phyloP scores from a whole-genome alignment of 73 alveolate genomes.

The Stentor coeruleus region DNA sequence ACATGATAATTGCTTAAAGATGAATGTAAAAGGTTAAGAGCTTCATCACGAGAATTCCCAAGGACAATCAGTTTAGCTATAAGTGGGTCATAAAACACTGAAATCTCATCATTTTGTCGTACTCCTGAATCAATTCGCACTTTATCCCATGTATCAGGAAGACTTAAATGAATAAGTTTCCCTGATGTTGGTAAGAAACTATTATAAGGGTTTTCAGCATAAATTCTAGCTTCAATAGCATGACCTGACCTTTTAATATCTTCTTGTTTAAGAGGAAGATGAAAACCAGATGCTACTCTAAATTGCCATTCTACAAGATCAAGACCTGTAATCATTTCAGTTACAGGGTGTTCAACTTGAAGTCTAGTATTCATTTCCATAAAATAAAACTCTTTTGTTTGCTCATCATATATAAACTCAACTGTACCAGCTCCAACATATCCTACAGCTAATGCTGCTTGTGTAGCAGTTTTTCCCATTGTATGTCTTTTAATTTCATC shows the following conservation, averaged over 20 bases:
- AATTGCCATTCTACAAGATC: slow-evolving; percentile 70
- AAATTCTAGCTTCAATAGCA: slow-evolving; percentile 84
- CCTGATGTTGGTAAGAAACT: slow-evolving; percentile 83
- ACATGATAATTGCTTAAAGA: slow-evolving; percentile 70
- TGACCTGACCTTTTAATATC: slow-evolving; percentile 71
- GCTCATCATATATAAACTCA: slow-evolving; percentile 79
- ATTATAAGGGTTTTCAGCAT: slow-evolving; percentile 84
- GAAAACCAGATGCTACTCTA: slow-evolving; percentile 76
- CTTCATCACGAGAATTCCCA: slow-evolving; percentile 71
- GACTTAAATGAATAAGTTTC: slow-evolving; percentile 52
- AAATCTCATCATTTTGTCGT: slow-evolving; percentile 75
- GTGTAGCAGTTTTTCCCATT: slow-evolving; percentile 61
- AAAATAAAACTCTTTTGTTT: slow-evolving; percentile 66
- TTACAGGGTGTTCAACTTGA: slow-evolving; percentile 86
- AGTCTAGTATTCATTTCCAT: slow-evolving; percentile 91
- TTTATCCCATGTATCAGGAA: slow-evolving; percentile 51
- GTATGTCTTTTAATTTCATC: slow-evolving; percentile 47
- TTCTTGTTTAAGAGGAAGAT: slow-evolving; percentile 58
- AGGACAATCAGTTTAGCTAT: slow-evolving; percentile 78
- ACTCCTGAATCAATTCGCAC: slow-evolving; percentile 87
- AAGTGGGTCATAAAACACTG: slow-evolving; percentile 87
- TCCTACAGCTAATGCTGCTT: slow-evolving; percentile 55
- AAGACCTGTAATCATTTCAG: slow-evolving; percentile 55
- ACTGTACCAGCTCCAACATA: slow-evolving; percentile 90
- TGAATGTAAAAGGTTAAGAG: slow-evolving; percentile 49